These are phyloP conservation scores for Quercus alba DNA, from an alignment of 306 rosid species.

Conservation along the genomic window DNA sequence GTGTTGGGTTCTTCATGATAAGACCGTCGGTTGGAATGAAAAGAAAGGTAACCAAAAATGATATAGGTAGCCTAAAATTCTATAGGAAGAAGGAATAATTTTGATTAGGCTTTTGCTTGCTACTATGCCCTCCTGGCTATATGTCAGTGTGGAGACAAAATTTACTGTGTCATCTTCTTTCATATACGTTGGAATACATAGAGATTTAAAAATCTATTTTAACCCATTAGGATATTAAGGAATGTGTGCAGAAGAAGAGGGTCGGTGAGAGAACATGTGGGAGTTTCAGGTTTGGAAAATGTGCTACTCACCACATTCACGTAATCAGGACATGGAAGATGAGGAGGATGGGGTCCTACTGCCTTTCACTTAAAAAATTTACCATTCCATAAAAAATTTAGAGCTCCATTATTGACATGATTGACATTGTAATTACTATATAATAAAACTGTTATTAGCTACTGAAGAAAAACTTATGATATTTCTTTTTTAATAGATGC, in stretches of 20 bases:
- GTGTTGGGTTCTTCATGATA: neutral
- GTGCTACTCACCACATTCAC: conserved; percentile 24
- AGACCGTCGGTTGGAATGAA: neutral
- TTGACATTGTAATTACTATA: too few relatives aligned
- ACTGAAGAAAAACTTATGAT: neutral
- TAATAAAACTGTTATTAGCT: too few relatives aligned
- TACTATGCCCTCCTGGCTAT: too few relatives aligned
- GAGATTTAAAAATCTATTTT: conserved; percentile 23
- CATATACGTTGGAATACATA: conserved; percentile 4
- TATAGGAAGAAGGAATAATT: neutral
- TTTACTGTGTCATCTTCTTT: neutral
- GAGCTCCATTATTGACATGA: neutral
- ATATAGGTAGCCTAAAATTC: neutral
- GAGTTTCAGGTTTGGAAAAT: conserved; percentile 36
- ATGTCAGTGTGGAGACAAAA: neutral
- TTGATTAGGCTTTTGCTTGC: neutral
- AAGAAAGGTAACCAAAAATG: too few relatives aligned
- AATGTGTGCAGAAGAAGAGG: conserved; percentile 40
- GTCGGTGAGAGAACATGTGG: conserved; percentile 53
- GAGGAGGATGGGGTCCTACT: neutral
- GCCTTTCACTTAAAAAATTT: neutral
- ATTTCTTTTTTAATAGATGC: neutral
- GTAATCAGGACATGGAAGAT: conserved; percentile 31
- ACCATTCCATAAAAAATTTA: neutral
- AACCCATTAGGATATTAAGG: conserved; percentile 29